A percentile compares a stretch with the other conserved stretches of the same genome.
phyloP scores from a whole-genome alignment of 371 early-diverging fungal genomes.

The Rhizopus stolonifer region DNA sequence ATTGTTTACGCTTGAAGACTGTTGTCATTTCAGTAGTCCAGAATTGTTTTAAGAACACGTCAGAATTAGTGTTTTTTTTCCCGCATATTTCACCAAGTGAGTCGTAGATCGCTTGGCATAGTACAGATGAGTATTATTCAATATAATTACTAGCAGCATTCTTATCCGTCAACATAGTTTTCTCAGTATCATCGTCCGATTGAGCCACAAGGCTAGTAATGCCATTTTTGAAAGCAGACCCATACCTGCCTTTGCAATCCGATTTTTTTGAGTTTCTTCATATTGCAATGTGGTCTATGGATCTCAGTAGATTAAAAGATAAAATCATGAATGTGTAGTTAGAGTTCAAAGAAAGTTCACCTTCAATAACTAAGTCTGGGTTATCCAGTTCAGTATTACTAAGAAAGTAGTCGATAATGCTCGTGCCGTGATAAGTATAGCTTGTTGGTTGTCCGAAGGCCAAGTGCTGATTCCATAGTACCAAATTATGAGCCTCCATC shows the following conservation, averaged over 20 bases:
- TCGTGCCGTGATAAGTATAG: neutral
- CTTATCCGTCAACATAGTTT: neutral
- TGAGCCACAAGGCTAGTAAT: too few relatives aligned
- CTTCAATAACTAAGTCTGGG: neutral
- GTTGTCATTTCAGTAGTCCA: slow-evolving; percentile 4
- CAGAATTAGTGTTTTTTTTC: neutral
- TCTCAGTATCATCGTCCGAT: too few relatives aligned
- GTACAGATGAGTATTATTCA: neutral
- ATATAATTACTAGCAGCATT: neutral
- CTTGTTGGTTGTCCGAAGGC: slow-evolving; percentile 15
- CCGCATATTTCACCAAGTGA: neutral
- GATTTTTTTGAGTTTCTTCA: too few relatives aligned
- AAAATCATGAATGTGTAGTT: neutral
- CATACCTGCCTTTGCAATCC: too few relatives aligned
- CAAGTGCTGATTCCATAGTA: slow-evolving; percentile 5
- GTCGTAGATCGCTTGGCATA: neutral
- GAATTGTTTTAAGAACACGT: neutral
- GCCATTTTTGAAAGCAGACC: too few relatives aligned
- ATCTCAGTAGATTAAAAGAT: too few relatives aligned
- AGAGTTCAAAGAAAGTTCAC: slow-evolving; percentile 1
- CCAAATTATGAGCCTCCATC: neutral
- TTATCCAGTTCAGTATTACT: neutral
- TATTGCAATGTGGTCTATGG: too few relatives aligned
- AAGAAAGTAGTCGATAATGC: slow-evolving; percentile 5
- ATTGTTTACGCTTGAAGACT: slow-evolving; percentile 1